Evolutionary conservation across 352 stramenopile species (phyloP).

Genomic region (Pythium utonaiense): DNA sequence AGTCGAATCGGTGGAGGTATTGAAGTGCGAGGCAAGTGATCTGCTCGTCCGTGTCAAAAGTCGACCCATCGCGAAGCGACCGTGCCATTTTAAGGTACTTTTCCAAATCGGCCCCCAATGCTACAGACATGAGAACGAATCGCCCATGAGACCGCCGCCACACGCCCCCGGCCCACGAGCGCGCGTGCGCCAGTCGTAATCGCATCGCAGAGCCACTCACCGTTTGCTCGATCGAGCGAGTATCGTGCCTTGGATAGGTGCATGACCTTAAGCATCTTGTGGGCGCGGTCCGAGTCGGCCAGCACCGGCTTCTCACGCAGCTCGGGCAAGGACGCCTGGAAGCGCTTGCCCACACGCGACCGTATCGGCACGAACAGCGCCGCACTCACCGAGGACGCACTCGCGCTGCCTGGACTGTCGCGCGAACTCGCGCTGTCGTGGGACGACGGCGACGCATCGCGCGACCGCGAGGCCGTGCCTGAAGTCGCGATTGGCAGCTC

Average conservation of each 20-base stretch:
- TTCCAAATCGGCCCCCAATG: constrained; percentile 57
- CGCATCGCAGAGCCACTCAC: constrained; percentile 23
- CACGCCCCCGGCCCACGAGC: not conserved
- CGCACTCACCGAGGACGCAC: not conserved
- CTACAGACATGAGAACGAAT: constrained; percentile 21
- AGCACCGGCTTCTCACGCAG: constrained; percentile 27
- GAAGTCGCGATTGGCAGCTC: constrained; percentile 6
- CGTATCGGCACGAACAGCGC: constrained; percentile 67
- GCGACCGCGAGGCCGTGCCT: not conserved
- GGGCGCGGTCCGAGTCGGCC: constrained; percentile 8
- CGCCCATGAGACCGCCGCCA: not conserved
- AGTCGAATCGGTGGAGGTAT: constrained; percentile 79
- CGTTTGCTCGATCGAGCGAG: constrained; percentile 45
- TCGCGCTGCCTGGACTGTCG: constrained; percentile 4
- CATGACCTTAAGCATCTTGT: constrained; percentile 28
- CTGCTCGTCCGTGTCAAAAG: constrained; percentile 79
- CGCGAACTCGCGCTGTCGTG: constrained; percentile 12
- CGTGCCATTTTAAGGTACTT: constrained; percentile 79
- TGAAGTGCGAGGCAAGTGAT: constrained; percentile 65
- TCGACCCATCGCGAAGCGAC: constrained; percentile 68
- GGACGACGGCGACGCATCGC: constrained; percentile 24
- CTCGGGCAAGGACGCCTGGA: constrained; percentile 69
- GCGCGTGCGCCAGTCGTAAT: not conserved
- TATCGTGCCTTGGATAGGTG: constrained; percentile 36
- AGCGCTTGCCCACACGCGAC: constrained; percentile 78